Evolutionary conservation across 2,329 filamentous ascomycete species (phyloP), one percentile per base, ranked within the genome.

Genomic region (Neonectria coccinea): DNA sequence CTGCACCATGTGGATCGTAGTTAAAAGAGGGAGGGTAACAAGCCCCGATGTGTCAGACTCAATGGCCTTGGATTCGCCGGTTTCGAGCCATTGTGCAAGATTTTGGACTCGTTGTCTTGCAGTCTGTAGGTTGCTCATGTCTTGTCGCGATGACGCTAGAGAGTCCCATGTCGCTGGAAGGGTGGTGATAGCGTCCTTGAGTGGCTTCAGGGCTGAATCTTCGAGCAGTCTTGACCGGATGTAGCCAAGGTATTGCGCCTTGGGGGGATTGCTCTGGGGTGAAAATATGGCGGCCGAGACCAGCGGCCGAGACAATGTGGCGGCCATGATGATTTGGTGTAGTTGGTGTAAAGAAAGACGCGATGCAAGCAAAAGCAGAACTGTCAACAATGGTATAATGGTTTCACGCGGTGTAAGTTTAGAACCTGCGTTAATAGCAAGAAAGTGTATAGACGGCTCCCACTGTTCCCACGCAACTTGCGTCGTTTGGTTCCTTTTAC

Each of bases 251-350:
- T 67, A 66, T 41, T 59, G 42, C 20, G 59, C 14, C 39, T 62
- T 60, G 5, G 66, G 66, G 4, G 66, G 9, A 41, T 36, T 62
- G 59, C 56, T 66, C 39, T 67, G 66, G 12, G 66, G 63, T n/a
- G 66, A 68, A 55, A 68, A 68, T 55, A 68, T 62, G 56, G 64
- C 66, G 36, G 60, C 66, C 14, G 64, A 68, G 53, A 56, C n/a
- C 18, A 50, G 48, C 27, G 60, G 48, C 20, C 54, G 56, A 8
- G 57, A 33, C 64, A 58, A 20, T 42, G 47, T 60, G 11, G 42
- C 14, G 33, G 53, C 29, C 29, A 52, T 45, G 36, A 50, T 48
- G 53, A 6, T 56, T 31, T 31, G 52, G 14, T 44, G 7, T 16
- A 10, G 12, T 48, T 50, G 29, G 25, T 56, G 25, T 47, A 8